Evolutionary conservation across 1,284 basidiomycete species (phyloP), one percentile per base, ranked within the genome.

Genomic region (Melampsora larici-populina): DNA sequence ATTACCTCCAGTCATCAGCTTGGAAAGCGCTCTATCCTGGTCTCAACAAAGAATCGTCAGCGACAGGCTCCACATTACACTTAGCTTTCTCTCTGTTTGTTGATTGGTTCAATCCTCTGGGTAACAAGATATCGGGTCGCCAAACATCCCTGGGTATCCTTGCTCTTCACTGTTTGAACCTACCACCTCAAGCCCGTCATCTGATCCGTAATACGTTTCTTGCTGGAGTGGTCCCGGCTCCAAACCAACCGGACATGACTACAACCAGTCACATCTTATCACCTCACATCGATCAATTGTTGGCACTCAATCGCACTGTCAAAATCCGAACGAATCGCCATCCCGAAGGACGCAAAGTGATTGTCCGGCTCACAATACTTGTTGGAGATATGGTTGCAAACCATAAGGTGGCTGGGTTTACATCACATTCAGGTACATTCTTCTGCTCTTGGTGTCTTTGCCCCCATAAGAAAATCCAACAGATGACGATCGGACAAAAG

Each of bases 31-130:
- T 55, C 13, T 55, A 55, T 24, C 13, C 51, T 6, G 24, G 24
- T 6, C 24, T 24, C n/a, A n/a, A n/a, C 15, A 6, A 18, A 55
- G 24, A 6, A 55, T 55, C 18, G 15, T 24, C 51, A 55, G 18
- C 51, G 2, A 55, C 18, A 55, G 15, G 51, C 15, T 24, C 51
- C 15, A 18, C 51, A 5, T 24, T 55, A 24, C 17, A 6, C 18
- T 18, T 64, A 18, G 31, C 24, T 18, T 64, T 64, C 17, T 29
- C 26, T 64, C 62, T 64, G 3, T 64, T 64, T 26, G 62, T 36
- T 5, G 62, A 64, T 64, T 64, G 62, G 62, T 64, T 26, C 29
- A 64, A 64, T 64, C 62, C 62, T 4, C 62, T 64, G 21, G 62
- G 62, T 5, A 64, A 64, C 62, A 64, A 64, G 26, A 64, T n/a